Percentiles rank a stretch among this genome's conserved stretches.
These are phyloP conservation scores for Neofusicoccum parvum DNA, from an alignment of 2,329 filamentous ascomycete genomes.

Conservation along the genomic window DNA sequence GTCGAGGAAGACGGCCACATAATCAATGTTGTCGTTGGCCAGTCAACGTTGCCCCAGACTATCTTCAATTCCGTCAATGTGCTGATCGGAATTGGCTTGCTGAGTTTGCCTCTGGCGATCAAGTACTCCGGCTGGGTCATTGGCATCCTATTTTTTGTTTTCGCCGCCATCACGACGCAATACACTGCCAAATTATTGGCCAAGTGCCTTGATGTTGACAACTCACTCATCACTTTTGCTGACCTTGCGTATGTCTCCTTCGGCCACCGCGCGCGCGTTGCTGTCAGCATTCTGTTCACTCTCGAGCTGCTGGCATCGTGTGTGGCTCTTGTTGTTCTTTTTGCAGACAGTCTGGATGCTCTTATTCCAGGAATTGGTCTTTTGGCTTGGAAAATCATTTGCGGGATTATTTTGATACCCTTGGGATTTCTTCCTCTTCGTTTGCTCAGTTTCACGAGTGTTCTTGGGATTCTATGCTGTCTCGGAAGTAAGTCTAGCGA, in stretches of 20 bases:
- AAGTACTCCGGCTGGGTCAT: slow-evolving; percentile 87
- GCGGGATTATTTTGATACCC: slow-evolving; percentile 75
- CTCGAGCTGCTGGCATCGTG: slow-evolving; percentile 85
- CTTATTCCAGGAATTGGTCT: slow-evolving; percentile 72
- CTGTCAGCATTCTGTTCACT: slow-evolving; percentile 83
- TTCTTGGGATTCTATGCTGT: slow-evolving; percentile 88
- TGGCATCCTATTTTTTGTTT: slow-evolving; percentile 72
- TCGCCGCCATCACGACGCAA: slow-evolving; percentile 73
- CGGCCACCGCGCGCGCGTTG: slow-evolving; percentile 76
- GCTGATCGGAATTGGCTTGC: slow-evolving; percentile 83
- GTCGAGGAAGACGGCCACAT: slow-evolving; percentile 83
- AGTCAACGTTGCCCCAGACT: slow-evolving; percentile 94
- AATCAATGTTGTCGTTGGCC: slow-evolving; percentile 81
- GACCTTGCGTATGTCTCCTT: slow-evolving; percentile 92
- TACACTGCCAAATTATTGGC: slow-evolving; percentile 86
- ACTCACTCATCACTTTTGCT: slow-evolving; percentile 86
- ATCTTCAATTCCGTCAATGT: slow-evolving; percentile 97
- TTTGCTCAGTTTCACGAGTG: slow-evolving; percentile 83
- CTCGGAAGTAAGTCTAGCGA: slow-evolving; percentile 71
- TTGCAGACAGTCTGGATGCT: slow-evolving; percentile 85
- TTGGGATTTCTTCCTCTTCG: slow-evolving; percentile 83
- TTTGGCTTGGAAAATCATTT: slow-evolving; percentile 81
- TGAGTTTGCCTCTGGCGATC: slow-evolving; percentile 85
- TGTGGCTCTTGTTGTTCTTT: slow-evolving; percentile 88
- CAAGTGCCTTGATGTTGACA: slow-evolving; percentile 85